phyloP scores from a whole-genome alignment of 306 rosid species.

The Corylus americana region DNA sequence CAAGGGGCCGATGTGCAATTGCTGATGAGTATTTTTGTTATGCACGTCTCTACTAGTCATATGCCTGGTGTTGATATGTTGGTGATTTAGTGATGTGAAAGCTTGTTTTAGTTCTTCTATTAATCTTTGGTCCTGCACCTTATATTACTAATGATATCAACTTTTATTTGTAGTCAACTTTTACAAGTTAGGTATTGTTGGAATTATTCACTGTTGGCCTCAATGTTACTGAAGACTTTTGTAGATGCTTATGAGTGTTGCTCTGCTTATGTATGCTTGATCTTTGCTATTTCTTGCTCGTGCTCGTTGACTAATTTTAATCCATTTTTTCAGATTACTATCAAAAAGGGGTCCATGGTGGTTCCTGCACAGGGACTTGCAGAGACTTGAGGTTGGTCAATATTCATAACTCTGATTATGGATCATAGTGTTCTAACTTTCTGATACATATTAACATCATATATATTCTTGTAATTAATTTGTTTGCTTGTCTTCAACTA shows the following conservation, averaged over 20 bases:
- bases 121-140: background rate
- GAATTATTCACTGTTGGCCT: background rate
- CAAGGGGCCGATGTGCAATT: background rate
- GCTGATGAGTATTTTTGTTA: background rate
- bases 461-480: background rate
- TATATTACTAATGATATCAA: background rate
- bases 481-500: background rate
- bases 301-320: conserved; percentile 2
- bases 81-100: background rate
- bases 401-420: conserved; percentile 4
- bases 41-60: background rate
- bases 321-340: conserved; percentile 58
- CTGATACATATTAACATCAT: background rate
- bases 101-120: background rate
- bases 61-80: background rate
- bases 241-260: background rate
- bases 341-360: conserved; percentile 93
- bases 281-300: conserved; percentile 8
- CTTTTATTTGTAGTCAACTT: background rate
- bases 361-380: conserved; percentile 69
- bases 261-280: background rate
- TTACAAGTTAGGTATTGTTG: background rate
- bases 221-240: background rate
- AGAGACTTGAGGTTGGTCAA: conserved; percentile 48
- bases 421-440: background rate